These are phyloP conservation scores for Ganoderma resinaceum DNA, from an alignment of 1,284 basidiomycete species.

Conservation along the genomic window DNA sequence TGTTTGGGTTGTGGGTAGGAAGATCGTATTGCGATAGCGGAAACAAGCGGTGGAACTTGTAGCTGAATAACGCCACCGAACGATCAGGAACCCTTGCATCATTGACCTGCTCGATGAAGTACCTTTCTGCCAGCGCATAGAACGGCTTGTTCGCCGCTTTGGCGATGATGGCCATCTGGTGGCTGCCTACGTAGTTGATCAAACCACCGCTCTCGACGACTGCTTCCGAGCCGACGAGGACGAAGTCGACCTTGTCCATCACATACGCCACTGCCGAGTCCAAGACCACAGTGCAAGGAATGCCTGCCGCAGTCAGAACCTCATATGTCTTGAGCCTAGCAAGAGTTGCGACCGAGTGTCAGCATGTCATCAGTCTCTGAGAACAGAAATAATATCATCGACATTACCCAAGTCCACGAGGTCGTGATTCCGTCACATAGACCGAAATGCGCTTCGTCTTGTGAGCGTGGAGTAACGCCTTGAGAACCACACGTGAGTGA, in stretches of 20 bases:
- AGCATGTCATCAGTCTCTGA: slow-evolving; percentile 12
- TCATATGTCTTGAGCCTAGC: slow-evolving; percentile 90
- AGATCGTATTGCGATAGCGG: slow-evolving; percentile 97
- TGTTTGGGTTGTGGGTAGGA: slow-evolving; percentile 79
- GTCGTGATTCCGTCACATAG: slow-evolving; percentile 96
- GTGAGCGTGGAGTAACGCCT: slow-evolving; percentile 89
- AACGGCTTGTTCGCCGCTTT: slow-evolving; percentile 96
- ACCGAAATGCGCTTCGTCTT: slow-evolving; percentile 94
- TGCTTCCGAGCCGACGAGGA: slow-evolving; percentile 96
- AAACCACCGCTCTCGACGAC: slow-evolving; percentile 94
- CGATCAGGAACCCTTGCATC: slow-evolving; percentile 33
- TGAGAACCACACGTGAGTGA: slow-evolving; percentile 95
- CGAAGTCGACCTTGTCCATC: slow-evolving; percentile 92
- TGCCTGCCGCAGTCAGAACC: slow-evolving; percentile 82
- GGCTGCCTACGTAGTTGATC: slow-evolving; percentile 92
- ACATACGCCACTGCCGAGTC: slow-evolving; percentile 97
- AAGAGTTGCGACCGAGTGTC: slow-evolving; percentile 21
- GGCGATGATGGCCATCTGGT: slow-evolving; percentile 96
- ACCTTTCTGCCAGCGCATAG: slow-evolving; percentile 96
- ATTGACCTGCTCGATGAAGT: slow-evolving; percentile 24
- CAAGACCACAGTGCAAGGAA: slow-evolving; percentile 94
- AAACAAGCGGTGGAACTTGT: slow-evolving; percentile 98
- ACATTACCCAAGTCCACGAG: slow-evolving; percentile 80
- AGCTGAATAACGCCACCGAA: slow-evolving; percentile 56
- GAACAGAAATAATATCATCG: slow-evolving; percentile 13